Evolutionary conservation across 495 filamentous ascomycete species (phyloP).

Genomic region (Evernia prunastri): DNA sequence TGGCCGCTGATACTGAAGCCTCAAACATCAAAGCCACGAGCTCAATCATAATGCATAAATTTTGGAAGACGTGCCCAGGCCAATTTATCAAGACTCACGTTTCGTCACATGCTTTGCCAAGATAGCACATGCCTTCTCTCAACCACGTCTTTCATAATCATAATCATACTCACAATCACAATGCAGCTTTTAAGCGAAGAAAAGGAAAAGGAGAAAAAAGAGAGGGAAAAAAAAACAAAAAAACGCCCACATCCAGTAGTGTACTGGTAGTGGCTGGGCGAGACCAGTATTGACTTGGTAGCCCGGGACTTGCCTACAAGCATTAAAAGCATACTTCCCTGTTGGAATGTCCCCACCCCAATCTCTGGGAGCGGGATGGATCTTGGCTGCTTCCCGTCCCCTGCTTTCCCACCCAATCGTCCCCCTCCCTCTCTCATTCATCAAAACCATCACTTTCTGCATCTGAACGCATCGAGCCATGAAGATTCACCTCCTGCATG

Average conservation of each 20-base stretch:
- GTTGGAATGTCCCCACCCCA: background rate
- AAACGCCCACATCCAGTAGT: background rate
- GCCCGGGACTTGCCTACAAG: too few species aligned
- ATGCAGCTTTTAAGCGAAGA: too few species aligned
- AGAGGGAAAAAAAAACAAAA: background rate
- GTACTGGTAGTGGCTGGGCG: background rate
- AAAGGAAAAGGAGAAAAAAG: too few species aligned
- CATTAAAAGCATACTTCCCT: background rate
- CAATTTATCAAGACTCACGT: too few species aligned
- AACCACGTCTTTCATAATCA: too few species aligned
- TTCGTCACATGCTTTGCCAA: too few species aligned
- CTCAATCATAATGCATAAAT: background rate
- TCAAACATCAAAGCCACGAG: background rate
- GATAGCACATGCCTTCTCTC: too few species aligned
- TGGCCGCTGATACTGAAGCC: background rate
- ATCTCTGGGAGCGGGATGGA: conserved; percentile 6
- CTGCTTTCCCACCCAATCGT: background rate
- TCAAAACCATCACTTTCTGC: background rate
- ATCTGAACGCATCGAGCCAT: background rate
- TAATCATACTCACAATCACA: too few species aligned
- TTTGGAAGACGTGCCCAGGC: too few species aligned
- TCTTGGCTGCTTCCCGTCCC: background rate
- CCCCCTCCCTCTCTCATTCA: background rate
- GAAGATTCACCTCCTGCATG: background rate
- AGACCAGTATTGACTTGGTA: background rate